Evolutionary conservation across 2,329 filamentous ascomycete genomes (phyloP).

Genomic region (Cercospora zeina): DNA sequence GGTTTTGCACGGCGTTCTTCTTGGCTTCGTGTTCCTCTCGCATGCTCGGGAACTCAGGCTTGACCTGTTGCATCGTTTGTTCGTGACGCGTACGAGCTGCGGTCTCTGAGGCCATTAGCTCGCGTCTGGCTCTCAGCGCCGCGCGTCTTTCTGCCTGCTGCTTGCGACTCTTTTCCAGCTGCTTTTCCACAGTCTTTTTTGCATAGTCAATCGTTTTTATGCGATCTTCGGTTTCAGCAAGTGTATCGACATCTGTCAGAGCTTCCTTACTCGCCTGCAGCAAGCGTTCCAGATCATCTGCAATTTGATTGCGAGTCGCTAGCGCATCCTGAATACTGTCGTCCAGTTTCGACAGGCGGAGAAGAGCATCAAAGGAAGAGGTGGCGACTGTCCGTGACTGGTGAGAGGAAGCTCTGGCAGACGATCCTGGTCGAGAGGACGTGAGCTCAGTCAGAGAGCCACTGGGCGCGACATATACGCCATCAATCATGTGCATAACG

Average conservation of each 20-base stretch:
- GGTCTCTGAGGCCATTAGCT: slow-evolving; percentile 61
- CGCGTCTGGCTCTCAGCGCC: slow-evolving; percentile 65
- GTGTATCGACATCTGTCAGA: slow-evolving; percentile 40
- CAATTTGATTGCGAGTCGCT: slow-evolving; percentile 70
- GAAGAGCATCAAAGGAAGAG: slow-evolving; percentile 82
- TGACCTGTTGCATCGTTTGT: slow-evolving; percentile 57
- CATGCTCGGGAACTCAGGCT: slow-evolving; percentile 50
- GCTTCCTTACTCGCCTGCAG: slow-evolving; percentile 44
- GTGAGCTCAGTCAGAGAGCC: slow-evolving; percentile 33
- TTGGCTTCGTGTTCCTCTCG: slow-evolving; percentile 45
- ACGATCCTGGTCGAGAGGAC: slow-evolving; percentile 32
- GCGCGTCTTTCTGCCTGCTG: slow-evolving; percentile 66
- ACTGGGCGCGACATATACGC: slow-evolving; percentile 66
- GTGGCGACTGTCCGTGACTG: slow-evolving; percentile 55
- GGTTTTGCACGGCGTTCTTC: slow-evolving; percentile 71
- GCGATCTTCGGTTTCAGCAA: slow-evolving; percentile 48
- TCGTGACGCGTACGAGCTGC: slow-evolving; percentile 32
- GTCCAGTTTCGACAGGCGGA: slow-evolving; percentile 84
- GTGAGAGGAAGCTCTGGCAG: slow-evolving; percentile 1
- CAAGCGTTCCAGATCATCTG: slow-evolving; percentile 70
- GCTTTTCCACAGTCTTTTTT: slow-evolving; percentile 64
- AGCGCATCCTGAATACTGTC: slow-evolving; percentile 89
- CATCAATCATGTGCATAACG: slow-evolving; percentile 81
- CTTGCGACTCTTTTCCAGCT: slow-evolving; percentile 62
- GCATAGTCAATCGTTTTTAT: slow-evolving; percentile 51